Evolutionary conservation across 495 filamentous ascomycete genomes (phyloP).

Genomic region (Lepraria neglecta): DNA sequence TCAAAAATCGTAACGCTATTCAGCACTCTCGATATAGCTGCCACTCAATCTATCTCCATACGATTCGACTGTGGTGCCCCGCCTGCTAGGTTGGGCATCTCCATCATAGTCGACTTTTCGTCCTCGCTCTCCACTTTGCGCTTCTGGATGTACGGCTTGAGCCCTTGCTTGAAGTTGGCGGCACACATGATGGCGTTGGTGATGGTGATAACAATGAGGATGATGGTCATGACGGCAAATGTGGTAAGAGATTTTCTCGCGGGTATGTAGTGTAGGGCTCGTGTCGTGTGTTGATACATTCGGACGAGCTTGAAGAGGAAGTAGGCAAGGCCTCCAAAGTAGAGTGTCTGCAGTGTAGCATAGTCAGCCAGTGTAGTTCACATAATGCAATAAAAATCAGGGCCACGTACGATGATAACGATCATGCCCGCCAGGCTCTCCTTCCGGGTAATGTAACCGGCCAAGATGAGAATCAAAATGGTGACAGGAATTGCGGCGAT

Average conservation of each 20-base stretch:
- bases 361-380: constrained; percentile 22
- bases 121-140: constrained; percentile 54
- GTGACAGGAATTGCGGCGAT: constrained; percentile 85
- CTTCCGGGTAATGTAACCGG: constrained; percentile 74
- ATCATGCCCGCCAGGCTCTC: constrained; percentile 77
- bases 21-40: neutral
- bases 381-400: neutral
- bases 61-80: constrained; percentile 58
- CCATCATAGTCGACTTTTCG: constrained; percentile 66
- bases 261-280: constrained; percentile 52
- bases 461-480: constrained; percentile 75
- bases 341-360: constrained; percentile 50
- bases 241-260: constrained; percentile 77
- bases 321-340: constrained; percentile 86
- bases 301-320: constrained; percentile 97
- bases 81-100: constrained; percentile 49
- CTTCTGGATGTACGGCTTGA: constrained; percentile 77
- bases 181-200: constrained; percentile 80
- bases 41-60: constrained; percentile 79
- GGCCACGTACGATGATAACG: constrained; percentile 56
- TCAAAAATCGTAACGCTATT: neutral
- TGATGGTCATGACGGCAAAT: constrained; percentile 86
- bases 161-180: constrained; percentile 81
- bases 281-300: constrained; percentile 66
- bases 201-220: constrained; percentile 84